A percentile compares a stretch with the other conserved stretches of the same genome.
Conservation (phyloP, 495 filamentous ascomycete genomes). For the Aspergillus ostianus region DNA sequence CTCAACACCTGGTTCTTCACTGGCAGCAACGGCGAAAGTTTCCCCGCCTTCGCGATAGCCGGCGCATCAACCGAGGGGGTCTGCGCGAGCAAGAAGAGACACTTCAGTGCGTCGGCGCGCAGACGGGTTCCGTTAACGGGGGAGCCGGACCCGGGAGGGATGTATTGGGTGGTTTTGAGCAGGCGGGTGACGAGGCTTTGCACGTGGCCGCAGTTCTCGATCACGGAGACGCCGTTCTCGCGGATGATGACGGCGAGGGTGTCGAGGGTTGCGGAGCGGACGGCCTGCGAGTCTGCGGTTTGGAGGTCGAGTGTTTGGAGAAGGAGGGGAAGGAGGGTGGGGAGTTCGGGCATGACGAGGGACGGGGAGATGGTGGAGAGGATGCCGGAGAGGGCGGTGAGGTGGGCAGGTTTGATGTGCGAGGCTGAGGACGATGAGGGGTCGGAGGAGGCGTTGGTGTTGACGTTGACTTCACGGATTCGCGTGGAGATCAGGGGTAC, state of each 20-base stretch:
- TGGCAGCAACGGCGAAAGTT: slow-evolving; percentile 52
- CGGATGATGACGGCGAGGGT: slow-evolving; percentile 59
- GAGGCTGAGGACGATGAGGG: slow-evolving; percentile 11
- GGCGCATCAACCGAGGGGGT: slow-evolving; percentile 22
- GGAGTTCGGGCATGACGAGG: slow-evolving; percentile 60
- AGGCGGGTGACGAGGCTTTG: slow-evolving; percentile 59
- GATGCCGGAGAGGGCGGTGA: slow-evolving; percentile 65
- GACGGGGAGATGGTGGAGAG: slow-evolving; percentile 58
- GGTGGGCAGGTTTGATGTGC: slow-evolving; percentile 58
- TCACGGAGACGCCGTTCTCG: slow-evolving; percentile 51
- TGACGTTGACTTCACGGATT: slow-evolving; percentile 49
- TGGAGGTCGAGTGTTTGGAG: slow-evolving; percentile 67
- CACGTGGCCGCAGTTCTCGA: slow-evolving; percentile 58
- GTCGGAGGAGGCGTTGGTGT: slow-evolving; percentile 16
- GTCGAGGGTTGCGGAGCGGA: slow-evolving; percentile 62
- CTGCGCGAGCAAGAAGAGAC: slow-evolving; percentile 56
- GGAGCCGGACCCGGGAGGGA: slow-evolving; percentile 1
- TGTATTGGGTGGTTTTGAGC: slow-evolving; percentile 43
- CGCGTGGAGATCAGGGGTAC: slow-evolving; percentile 55
- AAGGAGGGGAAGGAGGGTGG: slow-evolving; percentile 61
- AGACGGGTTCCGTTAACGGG: slow-evolving; percentile 43
- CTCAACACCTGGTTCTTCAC: slow-evolving; percentile 56
- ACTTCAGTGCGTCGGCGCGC: slow-evolving; percentile 52
- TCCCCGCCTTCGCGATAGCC: slow-evolving; percentile 32
- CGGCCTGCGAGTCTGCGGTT: slow-evolving; percentile 44